Percentiles rank a stretch among this genome's conserved stretches.
Conservation (phyloP, 805 yeast species). For the Myxozyma kluyveri region DNA sequence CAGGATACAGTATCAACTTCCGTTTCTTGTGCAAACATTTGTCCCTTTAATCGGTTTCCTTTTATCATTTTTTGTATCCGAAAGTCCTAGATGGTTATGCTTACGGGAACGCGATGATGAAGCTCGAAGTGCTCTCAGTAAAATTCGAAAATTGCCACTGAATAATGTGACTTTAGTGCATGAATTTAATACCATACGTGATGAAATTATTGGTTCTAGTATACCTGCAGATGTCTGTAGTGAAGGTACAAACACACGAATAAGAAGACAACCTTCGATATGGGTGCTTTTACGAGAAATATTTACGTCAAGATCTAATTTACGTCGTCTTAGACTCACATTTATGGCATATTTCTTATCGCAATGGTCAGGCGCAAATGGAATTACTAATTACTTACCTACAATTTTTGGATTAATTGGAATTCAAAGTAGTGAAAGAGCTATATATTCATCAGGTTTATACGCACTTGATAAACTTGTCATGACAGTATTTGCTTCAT, state of each 20-base stretch:
- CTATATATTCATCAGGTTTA: slow-evolving; percentile 12
- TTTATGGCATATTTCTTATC: slow-evolving; percentile 19
- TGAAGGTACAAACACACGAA: too few species aligned
- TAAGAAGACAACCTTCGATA: background rate
- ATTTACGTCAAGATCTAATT: slow-evolving; percentile 1
- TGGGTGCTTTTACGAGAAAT: slow-evolving; percentile 2
- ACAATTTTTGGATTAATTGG: slow-evolving; percentile 16
- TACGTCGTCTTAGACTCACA: slow-evolving; percentile 7
- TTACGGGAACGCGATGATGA: slow-evolving; percentile 9
- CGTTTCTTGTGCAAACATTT: slow-evolving; percentile 13
- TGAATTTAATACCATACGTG: slow-evolving; percentile 5
- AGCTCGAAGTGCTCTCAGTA: slow-evolving; percentile 1
- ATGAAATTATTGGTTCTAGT: background rate
- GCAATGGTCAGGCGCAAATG: slow-evolving; percentile 20
- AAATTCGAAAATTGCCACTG: slow-evolving; percentile 4
- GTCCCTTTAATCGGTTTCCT: slow-evolving; percentile 2
- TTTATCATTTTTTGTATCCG: slow-evolving; percentile 9
- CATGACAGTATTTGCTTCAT: slow-evolving; percentile 11
- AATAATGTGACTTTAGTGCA: slow-evolving; percentile 1
- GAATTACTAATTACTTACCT: slow-evolving; percentile 16
- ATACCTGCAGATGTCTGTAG: too few species aligned
- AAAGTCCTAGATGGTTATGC: slow-evolving; percentile 15
- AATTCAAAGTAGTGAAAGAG: slow-evolving; percentile 1
- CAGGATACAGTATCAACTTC: slow-evolving; percentile 10
- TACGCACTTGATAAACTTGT: slow-evolving; percentile 13